Evolutionary conservation across 2,329 filamentous ascomycete species (phyloP).

Genomic region (Cercospora sesami): DNA sequence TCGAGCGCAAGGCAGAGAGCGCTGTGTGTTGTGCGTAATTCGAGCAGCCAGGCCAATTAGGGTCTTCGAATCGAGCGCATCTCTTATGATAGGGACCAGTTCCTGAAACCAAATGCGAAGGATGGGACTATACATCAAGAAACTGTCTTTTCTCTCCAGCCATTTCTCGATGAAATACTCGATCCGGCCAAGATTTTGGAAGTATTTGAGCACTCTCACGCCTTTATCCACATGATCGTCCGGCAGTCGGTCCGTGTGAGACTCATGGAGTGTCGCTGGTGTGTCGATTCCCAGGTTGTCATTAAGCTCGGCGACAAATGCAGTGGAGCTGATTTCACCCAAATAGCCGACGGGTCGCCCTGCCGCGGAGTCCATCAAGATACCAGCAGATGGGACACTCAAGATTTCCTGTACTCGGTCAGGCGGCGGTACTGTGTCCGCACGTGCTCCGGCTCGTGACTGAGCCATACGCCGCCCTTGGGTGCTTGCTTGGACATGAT

Average conservation of each 20-base stretch:
- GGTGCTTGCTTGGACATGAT: not conserved
- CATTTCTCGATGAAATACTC: slow-evolving; percentile 17
- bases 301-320: slow-evolving; percentile 29
- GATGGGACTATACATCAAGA: slow-evolving; percentile 23
- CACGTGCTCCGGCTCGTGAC: not conserved
- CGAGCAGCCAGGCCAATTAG: slow-evolving; percentile 38
- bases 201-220: slow-evolving; percentile 20
- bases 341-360: slow-evolving; percentile 22
- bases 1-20: slow-evolving; percentile 35
- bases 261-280: slow-evolving; percentile 8
- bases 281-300: slow-evolving; percentile 26
- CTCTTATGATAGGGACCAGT: slow-evolving; percentile 17
- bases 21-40: slow-evolving; percentile 43
- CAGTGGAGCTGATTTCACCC: slow-evolving; percentile 26
- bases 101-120: slow-evolving; percentile 29
- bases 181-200: slow-evolving; percentile 16
- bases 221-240: slow-evolving; percentile 21
- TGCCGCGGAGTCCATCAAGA: slow-evolving; percentile 21
- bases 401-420: slow-evolving; percentile 16
- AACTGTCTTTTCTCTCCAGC: slow-evolving; percentile 16
- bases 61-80: slow-evolving; percentile 23
- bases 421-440: slow-evolving; percentile 11
- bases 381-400: slow-evolving; percentile 26
- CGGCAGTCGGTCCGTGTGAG: slow-evolving; percentile 16
- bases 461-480: not conserved